Conservation (phyloP, 805 yeast genomes). For the Metschnikowia lunata region DNA sequence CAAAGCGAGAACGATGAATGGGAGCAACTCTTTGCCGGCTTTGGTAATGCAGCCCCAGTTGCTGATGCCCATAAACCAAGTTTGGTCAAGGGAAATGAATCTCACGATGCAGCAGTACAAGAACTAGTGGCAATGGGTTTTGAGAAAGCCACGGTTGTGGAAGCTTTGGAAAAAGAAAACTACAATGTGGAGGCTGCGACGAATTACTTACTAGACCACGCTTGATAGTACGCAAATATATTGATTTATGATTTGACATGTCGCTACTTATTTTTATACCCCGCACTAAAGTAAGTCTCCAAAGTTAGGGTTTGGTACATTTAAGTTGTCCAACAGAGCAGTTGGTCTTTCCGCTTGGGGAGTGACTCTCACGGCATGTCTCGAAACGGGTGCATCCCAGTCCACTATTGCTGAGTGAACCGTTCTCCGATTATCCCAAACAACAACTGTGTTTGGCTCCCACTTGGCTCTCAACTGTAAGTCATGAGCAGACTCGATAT, state of each 20-base stretch:
- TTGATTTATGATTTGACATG: background rate
- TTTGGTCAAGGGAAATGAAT: conserved; percentile 7
- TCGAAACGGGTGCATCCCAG: conserved; percentile 32
- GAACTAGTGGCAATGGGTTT: conserved; percentile 92
- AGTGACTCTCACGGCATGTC: conserved; percentile 35
- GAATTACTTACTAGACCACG: conserved; percentile 71
- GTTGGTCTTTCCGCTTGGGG: conserved; percentile 39
- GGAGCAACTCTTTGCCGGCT: conserved; percentile 91
- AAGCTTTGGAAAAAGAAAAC: conserved; percentile 62
- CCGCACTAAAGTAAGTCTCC: conserved; percentile 3
- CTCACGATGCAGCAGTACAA: conserved; percentile 58
- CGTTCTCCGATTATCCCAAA: conserved; percentile 34
- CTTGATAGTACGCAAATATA: conserved; percentile 28
- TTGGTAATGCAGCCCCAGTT: conserved; percentile 47
- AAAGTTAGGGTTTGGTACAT: conserved; percentile 18
- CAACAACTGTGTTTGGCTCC: conserved; percentile 34
- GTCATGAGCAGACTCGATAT: conserved; percentile 31
- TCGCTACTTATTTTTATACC: background rate
- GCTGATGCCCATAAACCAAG: background rate
- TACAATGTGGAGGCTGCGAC: conserved; percentile 88
- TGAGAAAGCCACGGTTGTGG: conserved; percentile 54
- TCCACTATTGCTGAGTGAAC: conserved; percentile 35
- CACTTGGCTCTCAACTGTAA: conserved; percentile 35
- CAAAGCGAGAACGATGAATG: conserved; percentile 64
- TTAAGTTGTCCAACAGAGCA: conserved; percentile 34